Evolutionary conservation across 257 asterid species (phyloP).

Genomic region (Misopates orontium): DNA sequence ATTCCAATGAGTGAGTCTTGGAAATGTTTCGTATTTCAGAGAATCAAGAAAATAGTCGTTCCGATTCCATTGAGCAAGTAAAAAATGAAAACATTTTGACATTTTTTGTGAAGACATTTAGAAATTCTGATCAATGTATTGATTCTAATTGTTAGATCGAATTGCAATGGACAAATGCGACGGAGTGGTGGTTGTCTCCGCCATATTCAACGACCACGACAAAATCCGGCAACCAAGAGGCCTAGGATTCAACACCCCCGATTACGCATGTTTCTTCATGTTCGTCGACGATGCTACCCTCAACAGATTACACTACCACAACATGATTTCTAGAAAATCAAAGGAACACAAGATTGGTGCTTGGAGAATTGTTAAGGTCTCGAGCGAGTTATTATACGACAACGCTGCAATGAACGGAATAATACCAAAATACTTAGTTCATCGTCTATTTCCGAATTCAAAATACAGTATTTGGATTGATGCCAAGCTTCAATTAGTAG

Average conservation of each 20-base stretch:
- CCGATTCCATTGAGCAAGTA: too few relatives aligned
- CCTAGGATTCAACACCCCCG: constrained; percentile 62
- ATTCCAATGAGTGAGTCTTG: too few relatives aligned
- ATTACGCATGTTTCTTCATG: constrained; percentile 73
- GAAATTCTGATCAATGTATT: neutral
- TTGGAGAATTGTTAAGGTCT: constrained; percentile 71
- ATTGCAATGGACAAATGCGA: constrained; percentile 62
- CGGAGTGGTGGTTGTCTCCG: constrained; percentile 80
- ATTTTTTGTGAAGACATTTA: neutral
- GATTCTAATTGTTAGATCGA: constrained; percentile 44
- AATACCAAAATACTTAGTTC: constrained; percentile 64
- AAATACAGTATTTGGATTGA: constrained; percentile 87
- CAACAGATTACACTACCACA: constrained; percentile 47
- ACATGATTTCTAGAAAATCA: constrained; percentile 42
- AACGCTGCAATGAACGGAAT: constrained; percentile 89
- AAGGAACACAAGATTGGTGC: constrained; percentile 59
- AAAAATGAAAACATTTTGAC: neutral
- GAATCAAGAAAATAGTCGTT: too few relatives aligned
- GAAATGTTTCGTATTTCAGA: too few relatives aligned
- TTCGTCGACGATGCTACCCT: constrained; percentile 79
- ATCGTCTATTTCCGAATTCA: constrained; percentile 82
- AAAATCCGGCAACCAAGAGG: constrained; percentile 94
- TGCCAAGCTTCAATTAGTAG: constrained; percentile 82
- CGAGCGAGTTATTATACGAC: constrained; percentile 43
- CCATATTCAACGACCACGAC: constrained; percentile 84